These are phyloP conservation scores for Yamadazyma epiphylla DNA, from an alignment of 1,139 yeast species.

Conservation along the genomic window DNA sequence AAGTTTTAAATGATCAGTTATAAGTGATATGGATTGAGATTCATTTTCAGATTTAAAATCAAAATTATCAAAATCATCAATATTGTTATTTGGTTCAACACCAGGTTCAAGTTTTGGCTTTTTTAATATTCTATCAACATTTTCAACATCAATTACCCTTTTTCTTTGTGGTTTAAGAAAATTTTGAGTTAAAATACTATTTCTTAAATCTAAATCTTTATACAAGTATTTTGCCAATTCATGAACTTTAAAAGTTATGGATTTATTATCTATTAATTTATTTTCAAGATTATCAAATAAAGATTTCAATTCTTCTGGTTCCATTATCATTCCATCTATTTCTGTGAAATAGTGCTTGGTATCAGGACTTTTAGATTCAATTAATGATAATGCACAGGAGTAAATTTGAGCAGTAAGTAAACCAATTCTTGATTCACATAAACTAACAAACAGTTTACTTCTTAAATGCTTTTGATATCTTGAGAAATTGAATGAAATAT, in stretches of 20 bases:
- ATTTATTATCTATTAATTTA: conserved; percentile 35
- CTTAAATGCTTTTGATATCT: conserved; percentile 69
- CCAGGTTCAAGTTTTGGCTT: conserved; percentile 45
- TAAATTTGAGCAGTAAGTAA: conserved; percentile 63
- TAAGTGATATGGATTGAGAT: conserved; percentile 20
- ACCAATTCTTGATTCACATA: conserved; percentile 72
- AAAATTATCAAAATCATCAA: conserved; percentile 1
- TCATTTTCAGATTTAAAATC: conserved; percentile 15
- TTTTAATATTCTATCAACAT: conserved; percentile 22
- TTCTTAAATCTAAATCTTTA: conserved; percentile 40
- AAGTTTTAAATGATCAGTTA: conserved; percentile 51
- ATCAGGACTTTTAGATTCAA: conserved; percentile 57
- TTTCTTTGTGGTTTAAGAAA: conserved; percentile 29
- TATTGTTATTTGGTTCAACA: conserved; percentile 6
- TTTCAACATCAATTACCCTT: conserved; percentile 21
- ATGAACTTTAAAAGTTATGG: conserved; percentile 45
- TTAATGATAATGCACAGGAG: conserved; percentile 48
- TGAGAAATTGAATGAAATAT: conserved; percentile 61
- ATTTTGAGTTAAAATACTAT: conserved; percentile 42
- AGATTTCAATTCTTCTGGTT: conserved; percentile 34
- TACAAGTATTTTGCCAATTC: conserved; percentile 52
- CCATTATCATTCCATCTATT: conserved; percentile 36
- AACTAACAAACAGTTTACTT: conserved; percentile 55
- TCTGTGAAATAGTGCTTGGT: conserved; percentile 25
- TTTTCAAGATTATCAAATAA: conserved; percentile 29